Conservation (phyloP, 345 rosid genomes). For the Dipteronia sinensis region DNA sequence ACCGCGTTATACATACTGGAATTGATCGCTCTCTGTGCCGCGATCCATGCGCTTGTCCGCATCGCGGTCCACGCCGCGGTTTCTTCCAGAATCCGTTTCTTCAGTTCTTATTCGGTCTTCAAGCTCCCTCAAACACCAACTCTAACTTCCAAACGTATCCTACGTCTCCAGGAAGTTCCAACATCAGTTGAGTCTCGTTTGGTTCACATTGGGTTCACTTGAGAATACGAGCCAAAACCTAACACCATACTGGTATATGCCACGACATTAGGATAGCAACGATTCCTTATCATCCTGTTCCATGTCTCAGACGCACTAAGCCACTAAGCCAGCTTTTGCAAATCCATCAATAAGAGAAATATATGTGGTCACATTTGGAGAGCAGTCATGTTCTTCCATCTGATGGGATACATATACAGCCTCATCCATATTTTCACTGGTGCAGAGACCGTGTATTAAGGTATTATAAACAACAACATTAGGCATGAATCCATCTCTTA, state of each 20-base stretch:
- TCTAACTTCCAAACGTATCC: too few relatives aligned
- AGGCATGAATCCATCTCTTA: conserved; percentile 48
- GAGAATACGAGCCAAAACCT: too few relatives aligned
- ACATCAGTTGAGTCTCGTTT: too few relatives aligned
- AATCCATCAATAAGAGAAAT: conserved; percentile 73
- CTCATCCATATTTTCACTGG: conserved; percentile 46
- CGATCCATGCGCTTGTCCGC: too few relatives aligned
- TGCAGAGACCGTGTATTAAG: conserved; percentile 68
- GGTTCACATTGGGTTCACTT: too few relatives aligned
- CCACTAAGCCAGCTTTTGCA: conserved; percentile 62
- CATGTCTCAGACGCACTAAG: conserved; percentile 66
- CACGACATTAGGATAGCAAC: conserved; percentile 74
- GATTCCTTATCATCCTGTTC: conserved; percentile 74
- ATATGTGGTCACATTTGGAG: conserved; percentile 63
- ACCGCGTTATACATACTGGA: too few relatives aligned
- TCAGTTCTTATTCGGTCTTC: too few relatives aligned
- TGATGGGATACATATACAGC: conserved; percentile 52
- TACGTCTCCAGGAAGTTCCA: too few relatives aligned
- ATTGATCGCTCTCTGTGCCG: too few relatives aligned
- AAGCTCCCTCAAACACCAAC: too few relatives aligned
- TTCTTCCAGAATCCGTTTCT: too few relatives aligned
- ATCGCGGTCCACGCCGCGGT: too few relatives aligned
- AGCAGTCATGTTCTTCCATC: conserved; percentile 59
- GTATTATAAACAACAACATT: conserved; percentile 68
- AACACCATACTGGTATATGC: conserved; percentile 84